Percentiles rank a stretch among this genome's conserved stretches.
Conservation (phyloP, 352 stramenopile genomes). For the Phytophthora sp. region DNA sequence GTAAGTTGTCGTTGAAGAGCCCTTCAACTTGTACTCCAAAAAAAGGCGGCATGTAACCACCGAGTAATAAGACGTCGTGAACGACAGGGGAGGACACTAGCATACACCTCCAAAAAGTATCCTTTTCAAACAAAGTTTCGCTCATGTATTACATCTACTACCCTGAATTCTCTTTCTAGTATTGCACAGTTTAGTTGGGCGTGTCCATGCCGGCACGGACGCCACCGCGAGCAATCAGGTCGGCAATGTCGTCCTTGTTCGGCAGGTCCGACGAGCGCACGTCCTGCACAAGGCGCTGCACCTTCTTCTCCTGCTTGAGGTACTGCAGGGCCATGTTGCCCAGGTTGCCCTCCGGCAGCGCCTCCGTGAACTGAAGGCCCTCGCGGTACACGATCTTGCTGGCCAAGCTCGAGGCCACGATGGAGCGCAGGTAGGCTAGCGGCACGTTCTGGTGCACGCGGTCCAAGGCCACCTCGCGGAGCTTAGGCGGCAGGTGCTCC, state of each 20-base stretch:
- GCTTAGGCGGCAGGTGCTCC: conserved; percentile 93
- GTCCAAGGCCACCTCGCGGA: conserved; percentile 94
- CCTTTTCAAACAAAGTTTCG: conserved; percentile 6
- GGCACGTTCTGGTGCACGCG: conserved; percentile 93
- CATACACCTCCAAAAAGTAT: not conserved
- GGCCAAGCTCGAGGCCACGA: conserved; percentile 95
- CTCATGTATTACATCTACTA: conserved; percentile 13
- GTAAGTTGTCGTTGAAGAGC: conserved; percentile 12
- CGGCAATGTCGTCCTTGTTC: conserved; percentile 72
- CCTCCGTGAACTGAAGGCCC: conserved; percentile 95
- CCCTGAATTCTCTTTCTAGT: not conserved
- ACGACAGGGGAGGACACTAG: not conserved
- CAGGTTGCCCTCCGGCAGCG: conserved; percentile 90
- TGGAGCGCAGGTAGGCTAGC: conserved; percentile 97
- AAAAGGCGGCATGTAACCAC: conserved; percentile 2
- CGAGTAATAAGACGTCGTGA: not conserved
- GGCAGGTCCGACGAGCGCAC: conserved; percentile 54
- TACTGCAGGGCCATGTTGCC: conserved; percentile 93
- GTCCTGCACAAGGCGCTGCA: conserved; percentile 83
- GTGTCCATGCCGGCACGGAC: conserved; percentile 77
- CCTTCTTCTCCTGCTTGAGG: conserved; percentile 94
- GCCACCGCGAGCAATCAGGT: conserved; percentile 74
- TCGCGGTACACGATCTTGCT: conserved; percentile 99
- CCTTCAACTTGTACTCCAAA: conserved; percentile 3
- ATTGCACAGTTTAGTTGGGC: conserved; percentile 29